Conservation (phyloP, 208 protist species). For the Angomonas deanei region DNA sequence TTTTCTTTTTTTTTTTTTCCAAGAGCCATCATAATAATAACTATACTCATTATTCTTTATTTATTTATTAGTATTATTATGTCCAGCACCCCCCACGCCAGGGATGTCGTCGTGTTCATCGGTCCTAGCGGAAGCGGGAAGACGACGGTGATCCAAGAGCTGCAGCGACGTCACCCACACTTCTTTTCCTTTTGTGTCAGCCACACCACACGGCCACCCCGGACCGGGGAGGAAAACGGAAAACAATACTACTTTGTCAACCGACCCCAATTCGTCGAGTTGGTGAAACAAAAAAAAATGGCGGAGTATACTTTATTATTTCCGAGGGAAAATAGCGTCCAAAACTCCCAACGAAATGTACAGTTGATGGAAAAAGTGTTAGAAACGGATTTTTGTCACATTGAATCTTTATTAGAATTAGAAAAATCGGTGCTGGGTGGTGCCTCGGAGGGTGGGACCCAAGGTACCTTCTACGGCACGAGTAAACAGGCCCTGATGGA, state of each 20-base stretch:
- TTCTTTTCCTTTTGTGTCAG: slow-evolving; percentile 84
- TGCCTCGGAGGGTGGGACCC: neutral
- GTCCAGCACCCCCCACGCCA: neutral
- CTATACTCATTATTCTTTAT: neutral
- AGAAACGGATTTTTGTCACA: neutral
- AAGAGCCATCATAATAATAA: too few relatives aligned
- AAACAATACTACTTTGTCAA: slow-evolving; percentile 83
- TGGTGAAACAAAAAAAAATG: slow-evolving; percentile 55
- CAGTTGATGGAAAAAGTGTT: neutral
- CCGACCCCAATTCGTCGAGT: slow-evolving; percentile 32
- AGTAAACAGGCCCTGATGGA: slow-evolving; percentile 51
- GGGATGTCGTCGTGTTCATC: slow-evolving; percentile 74
- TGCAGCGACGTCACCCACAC: slow-evolving; percentile 44
- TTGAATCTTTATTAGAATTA: neutral
- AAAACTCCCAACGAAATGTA: neutral
- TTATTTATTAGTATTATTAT: slow-evolving; percentile 3
- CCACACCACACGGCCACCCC: slow-evolving; percentile 81
- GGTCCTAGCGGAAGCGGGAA: slow-evolving; percentile 88
- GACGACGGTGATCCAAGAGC: slow-evolving; percentile 68
- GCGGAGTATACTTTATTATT: slow-evolving; percentile 24
- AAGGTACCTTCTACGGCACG: slow-evolving; percentile 82
- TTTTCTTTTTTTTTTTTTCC: slow-evolving; percentile 10
- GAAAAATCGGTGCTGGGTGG: neutral
- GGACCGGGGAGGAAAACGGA: slow-evolving; percentile 74
- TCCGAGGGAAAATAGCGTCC: neutral